Conservation (phyloP, 305 asterid genomes). For the Coffea humblotiana region DNA sequence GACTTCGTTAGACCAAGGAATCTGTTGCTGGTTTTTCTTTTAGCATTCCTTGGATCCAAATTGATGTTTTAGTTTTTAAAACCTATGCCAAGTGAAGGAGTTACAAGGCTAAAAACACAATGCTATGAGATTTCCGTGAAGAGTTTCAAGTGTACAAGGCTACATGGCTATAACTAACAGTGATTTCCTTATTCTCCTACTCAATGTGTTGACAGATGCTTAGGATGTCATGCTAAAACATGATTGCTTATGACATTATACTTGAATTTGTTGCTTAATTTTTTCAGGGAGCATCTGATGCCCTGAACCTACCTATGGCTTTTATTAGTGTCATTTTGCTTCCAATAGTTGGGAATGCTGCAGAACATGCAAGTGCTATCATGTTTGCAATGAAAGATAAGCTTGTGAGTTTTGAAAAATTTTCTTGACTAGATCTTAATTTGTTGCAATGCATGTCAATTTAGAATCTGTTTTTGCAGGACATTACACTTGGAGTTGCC, state of each 20-base stretch:
- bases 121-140: background rate
- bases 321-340: slow-evolving; percentile 95
- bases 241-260: background rate
- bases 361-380: slow-evolving; percentile 96
- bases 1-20: background rate
- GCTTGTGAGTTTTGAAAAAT: slow-evolving; percentile 62
- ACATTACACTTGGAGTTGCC: slow-evolving; percentile 93
- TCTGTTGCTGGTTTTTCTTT: background rate
- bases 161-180: too few relatives aligned
- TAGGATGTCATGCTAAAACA: background rate
- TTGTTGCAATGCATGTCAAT: slow-evolving; percentile 13
- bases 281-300: slow-evolving; percentile 91
- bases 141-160: background rate
- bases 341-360: slow-evolving; percentile 96
- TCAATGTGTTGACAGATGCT: background rate
- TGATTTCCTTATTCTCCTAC: background rate
- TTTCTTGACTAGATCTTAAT: slow-evolving; percentile 6
- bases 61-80: background rate
- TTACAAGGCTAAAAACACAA: background rate
- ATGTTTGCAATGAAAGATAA: slow-evolving; percentile 99
- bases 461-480: slow-evolving; percentile 53
- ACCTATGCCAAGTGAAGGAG: background rate
- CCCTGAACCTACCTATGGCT: slow-evolving; percentile 81
- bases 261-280: slow-evolving; percentile 2
- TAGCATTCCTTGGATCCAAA: background rate